Base-by-base conservation (phyloP, 345 rosid genomes). In the Populus simonii region DNA sequence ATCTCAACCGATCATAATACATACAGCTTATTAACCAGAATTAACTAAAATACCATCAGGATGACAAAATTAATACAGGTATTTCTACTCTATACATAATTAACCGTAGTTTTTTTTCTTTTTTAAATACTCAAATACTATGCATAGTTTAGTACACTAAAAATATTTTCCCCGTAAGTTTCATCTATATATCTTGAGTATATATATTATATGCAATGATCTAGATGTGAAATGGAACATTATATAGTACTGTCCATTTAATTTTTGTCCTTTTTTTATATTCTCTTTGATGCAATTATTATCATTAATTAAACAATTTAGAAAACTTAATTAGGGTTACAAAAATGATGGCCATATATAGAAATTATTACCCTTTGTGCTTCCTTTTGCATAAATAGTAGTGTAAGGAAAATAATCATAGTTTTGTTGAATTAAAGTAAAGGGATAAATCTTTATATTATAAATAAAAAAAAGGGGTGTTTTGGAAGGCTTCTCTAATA, bases 401-500 rank as follows among this genome's bases (percentile, higher is more conserved):
- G 23, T 23, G 0, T 1, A 11, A 0, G 5, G 33, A 51, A 29
- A 20, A 71, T 43, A 18, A 25, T 47, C 13, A 25, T 17, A 49
- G 6, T 41, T 27, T 57, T 35, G 45, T 35, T 35, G 41, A 55
- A 36, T 35, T 72, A 53, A 12, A 36, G 31, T 7, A 73, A 15
- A 3, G 23, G 27, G 27, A 61, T 15, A 0, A 1, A 38, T 25
- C 23, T 16, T 15, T 6, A 55, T 66, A 66, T 74, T 17, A 71
- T 59, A 78, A 79, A 75, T 80, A 68, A 69, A 83, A 69, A 83
- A 87, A 83, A 67, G 83, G 84, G 71, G 71, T 73, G 77, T 78
- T 83, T 87, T 87, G 90, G 90, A 87, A 79, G 74, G 78, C 82
- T 76, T 87, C 84, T 70, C 71, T 45, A 62, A 76, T 59, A 76